Evolutionary conservation across 129 eudicot genomes (phyloP), one percentile per base, ranked within the genome.

Genomic region (Escallonia herrerae): DNA sequence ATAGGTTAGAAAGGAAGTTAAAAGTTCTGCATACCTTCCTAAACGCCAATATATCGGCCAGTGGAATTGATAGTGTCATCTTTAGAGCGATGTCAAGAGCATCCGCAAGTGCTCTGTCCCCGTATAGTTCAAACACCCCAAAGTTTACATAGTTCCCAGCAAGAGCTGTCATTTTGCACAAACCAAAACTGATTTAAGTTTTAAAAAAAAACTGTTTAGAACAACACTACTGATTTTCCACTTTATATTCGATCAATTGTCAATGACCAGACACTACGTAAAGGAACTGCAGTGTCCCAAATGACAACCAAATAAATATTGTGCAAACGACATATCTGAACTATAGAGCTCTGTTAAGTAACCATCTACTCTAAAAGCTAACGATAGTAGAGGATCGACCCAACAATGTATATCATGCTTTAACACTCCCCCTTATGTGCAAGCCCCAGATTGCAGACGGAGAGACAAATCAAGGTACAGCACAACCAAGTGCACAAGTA

Each of bases 51-150:
- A 93, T 83, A 77, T 93, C 98, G 22, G 96, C 87, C 69, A 93
- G 72, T 42, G 98, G 96, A 76, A 93, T 84, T 8, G 98, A 85
- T 12, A 93, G 71, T 39, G 87, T 83, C 98, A 93, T 88, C 83
- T 88, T 93, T 66, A 93, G 73, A 63, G 95, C 84, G 67, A 93
- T 86, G 55, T 89, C 95, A 67, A 88, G 95, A 40, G 91, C 98
- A 86, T 93, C 96, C 2, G 96, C 91, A 60, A 93, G 98, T 70
- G 98, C 98, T 79, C 96, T 81, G 75, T 93, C 98, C 37, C 98
- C 98, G 65, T 93, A 93, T 48, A 93, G 81, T 74, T 93, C 98
- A 78, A 93, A 93, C 62, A 93, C 98, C 2, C 98, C 98, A 77
- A 93, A 93, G 70, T 93, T 93, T 60, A 88, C 96, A 77, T 93